A percentile compares a stretch with the other conserved stretches of the same genome.
Evolutionary conservation across 768 basidiomycete genomes (phyloP).

Genomic region (Amanita fuliginea): DNA sequence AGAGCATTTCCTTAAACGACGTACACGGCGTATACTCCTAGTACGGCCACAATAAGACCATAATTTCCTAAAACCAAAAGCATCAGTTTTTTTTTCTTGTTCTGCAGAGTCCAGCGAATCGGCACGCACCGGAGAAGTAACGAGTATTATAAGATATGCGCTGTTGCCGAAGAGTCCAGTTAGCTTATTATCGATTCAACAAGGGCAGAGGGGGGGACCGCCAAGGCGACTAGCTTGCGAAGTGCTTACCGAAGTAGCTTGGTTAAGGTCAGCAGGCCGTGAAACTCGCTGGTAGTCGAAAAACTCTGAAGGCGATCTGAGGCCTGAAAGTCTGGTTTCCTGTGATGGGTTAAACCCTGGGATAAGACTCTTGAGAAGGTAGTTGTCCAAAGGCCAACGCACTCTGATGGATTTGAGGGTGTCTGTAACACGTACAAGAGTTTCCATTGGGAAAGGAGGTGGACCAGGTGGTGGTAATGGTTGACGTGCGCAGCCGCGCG

Average conservation of each 20-base stretch:
- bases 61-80: slow-evolving; percentile 62
- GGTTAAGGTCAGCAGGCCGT: slow-evolving; percentile 72
- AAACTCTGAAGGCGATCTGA: slow-evolving; percentile 67
- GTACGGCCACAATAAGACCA: slow-evolving; percentile 58
- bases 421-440: slow-evolving; percentile 53
- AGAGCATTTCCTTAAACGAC: slow-evolving; percentile 5
- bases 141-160: slow-evolving; percentile 93
- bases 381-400: slow-evolving; percentile 15
- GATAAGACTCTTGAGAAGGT: not conserved
- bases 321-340: slow-evolving; percentile 71
- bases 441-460: slow-evolving; percentile 43
- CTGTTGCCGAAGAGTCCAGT: slow-evolving; percentile 24
- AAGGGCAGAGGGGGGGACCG: not conserved
- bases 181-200: slow-evolving; percentile 1
- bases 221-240: slow-evolving; percentile 1
- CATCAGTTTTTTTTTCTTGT: not conserved
- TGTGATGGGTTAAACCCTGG: slow-evolving; percentile 15
- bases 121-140: slow-evolving; percentile 60
- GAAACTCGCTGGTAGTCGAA: slow-evolving; percentile 79
- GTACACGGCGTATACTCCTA: slow-evolving; percentile 84
- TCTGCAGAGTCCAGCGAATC: not conserved
- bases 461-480: slow-evolving; percentile 4
- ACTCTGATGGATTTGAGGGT: slow-evolving; percentile 63
- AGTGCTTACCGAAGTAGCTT: slow-evolving; percentile 57
- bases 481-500: slow-evolving; percentile 4